Evolutionary conservation across 2,329 filamentous ascomycete species (phyloP), one percentile per base, ranked within the genome.

Genomic region (Sarocladiaceae sp.): DNA sequence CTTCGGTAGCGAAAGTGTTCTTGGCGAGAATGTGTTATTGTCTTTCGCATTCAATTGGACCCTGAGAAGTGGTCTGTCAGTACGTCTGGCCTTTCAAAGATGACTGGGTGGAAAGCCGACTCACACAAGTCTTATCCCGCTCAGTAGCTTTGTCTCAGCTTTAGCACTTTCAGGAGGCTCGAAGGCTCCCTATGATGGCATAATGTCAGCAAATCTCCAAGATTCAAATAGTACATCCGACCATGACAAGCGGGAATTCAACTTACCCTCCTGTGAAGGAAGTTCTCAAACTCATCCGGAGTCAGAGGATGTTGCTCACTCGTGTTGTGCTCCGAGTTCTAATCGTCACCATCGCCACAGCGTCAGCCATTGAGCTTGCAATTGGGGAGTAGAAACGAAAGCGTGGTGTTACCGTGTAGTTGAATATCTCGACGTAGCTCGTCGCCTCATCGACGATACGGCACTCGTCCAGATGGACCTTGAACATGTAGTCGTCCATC

Each of bases 401-500:
- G n/a, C n/a, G n/a, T n/a, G n/a, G 9, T 29, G 72, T 50, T 58
- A 79, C 76, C 55, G 75, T 72, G 51, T 78, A 80, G 51, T 80
- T 80, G 53, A 77, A 68, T 29, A 80, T 74, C 56, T 80, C 73
- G 19, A 80, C 51, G 55, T 77, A 81, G 50, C 63, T 69, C 15
- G 75, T 80, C 44, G 60, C 61, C 58, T 81, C 77, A 3, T 59
- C 48, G 39, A 79, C 72, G 24, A 65, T 62, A 18, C 60, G 66
- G 55, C 73, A 79, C 35, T 67, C 58, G 9, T 63, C 55, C 47
- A 80, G 65, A 53, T 72, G 68, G 24, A 59, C 51, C 49, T 64
- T 62, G 51, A 80, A 80, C 60, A 79, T 69, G 55, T 77, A 80
- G 52, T 80, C 72, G 57, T 80, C 76, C 76, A 80, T 80, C 20